Evolutionary conservation across 176 grass and related monocot genomes (phyloP).

Genomic region (Carex littledalei): DNA sequence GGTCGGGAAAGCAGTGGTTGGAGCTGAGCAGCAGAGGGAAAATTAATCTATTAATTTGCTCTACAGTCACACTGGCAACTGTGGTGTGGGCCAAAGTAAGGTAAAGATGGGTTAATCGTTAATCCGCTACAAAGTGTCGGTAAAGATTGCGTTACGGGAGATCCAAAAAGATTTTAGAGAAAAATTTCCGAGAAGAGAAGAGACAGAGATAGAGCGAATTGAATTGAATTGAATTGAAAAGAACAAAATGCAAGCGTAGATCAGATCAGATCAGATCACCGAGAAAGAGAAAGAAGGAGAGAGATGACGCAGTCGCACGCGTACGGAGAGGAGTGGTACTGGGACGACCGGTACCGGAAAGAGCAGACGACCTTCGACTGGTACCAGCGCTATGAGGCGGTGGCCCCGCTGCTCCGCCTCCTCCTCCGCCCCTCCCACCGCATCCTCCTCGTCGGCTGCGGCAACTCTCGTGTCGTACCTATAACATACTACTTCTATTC

Average conservation of each 20-base stretch:
- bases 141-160: too few species aligned
- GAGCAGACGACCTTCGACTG: conserved; percentile 76
- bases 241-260: too few species aligned
- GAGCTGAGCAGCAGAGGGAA: too few species aligned
- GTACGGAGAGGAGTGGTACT: conserved; percentile 90
- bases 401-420: conserved; percentile 64
- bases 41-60: too few species aligned
- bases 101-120: too few species aligned
- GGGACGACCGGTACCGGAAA: conserved; percentile 84
- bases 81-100: too few species aligned
- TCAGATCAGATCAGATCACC: too few species aligned
- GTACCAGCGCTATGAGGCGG: conserved; percentile 92
- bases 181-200: not conserved
- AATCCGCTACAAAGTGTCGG: too few species aligned
- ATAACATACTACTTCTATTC: too few species aligned
- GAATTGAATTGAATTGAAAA: not conserved
- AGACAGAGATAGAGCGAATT: not conserved
- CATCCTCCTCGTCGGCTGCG: conserved; percentile 81
- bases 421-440: conserved; percentile 47
- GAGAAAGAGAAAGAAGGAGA: not conserved
- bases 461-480: conserved; percentile 59
- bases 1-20: too few species aligned
- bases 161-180: not conserved
- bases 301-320: conserved; percentile 38
- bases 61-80: too few species aligned